Evolutionary conservation across 176 grass and related monocot species (phyloP).

Genomic region (Tillandsia fasciculata): DNA sequence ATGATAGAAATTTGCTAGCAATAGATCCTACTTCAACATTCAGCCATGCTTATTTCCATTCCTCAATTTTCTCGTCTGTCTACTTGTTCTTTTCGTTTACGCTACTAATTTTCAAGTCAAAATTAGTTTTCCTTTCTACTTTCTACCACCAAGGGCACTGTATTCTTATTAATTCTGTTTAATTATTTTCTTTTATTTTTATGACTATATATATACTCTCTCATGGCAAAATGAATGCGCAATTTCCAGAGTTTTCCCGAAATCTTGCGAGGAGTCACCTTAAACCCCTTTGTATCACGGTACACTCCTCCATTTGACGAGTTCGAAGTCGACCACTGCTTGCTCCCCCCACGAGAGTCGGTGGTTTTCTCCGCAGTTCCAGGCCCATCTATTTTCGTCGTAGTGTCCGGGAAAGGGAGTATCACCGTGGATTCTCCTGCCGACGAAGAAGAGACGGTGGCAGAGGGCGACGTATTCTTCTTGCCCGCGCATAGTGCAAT

Average conservation of each 20-base stretch:
- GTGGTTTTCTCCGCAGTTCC: conserved; percentile 40
- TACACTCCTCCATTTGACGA: conserved; percentile 83
- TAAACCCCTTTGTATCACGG: conserved; percentile 42
- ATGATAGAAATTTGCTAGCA: no score
- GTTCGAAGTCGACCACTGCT: conserved; percentile 66
- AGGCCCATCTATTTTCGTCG: conserved; percentile 68
- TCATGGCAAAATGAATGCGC: not conserved
- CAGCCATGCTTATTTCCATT: no score
- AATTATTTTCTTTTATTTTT: not conserved
- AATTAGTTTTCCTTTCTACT: no score
- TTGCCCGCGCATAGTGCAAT: conserved; percentile 46
- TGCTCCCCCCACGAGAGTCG: conserved; percentile 29
- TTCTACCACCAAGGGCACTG: no score
- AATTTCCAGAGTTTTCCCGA: conserved; percentile 54
- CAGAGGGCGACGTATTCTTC: conserved; percentile 64
- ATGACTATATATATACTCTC: not conserved
- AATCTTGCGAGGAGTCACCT: conserved; percentile 36
- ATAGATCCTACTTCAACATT: no score
- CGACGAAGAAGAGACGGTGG: conserved; percentile 26
- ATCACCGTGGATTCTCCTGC: conserved; percentile 22
- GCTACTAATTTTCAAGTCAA: no score
- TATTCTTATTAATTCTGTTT: not conserved
- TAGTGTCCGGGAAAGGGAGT: conserved; percentile 42
- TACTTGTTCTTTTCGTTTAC: no score
- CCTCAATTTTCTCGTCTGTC: no score